Base-by-base conservation (phyloP, 2,329 filamentous ascomycete species). In the Aureobasidium sp. region DNA sequence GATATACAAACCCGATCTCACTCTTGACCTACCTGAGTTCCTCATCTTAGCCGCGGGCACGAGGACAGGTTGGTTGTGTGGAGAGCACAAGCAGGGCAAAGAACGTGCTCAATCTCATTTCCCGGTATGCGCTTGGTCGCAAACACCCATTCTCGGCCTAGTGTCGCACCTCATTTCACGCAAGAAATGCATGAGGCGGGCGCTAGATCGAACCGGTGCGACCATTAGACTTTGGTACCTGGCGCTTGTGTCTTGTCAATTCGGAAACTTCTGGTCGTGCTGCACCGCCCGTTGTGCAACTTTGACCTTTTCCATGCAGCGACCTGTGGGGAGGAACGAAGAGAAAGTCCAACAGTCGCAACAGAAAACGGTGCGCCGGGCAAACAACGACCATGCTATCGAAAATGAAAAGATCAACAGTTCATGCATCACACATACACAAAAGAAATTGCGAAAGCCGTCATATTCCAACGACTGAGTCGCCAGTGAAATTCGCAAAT, bases 51-150 rank as follows among this genome's bases (percentile, higher is more conserved):
- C 56, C 56, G 56, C 56, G 56, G 44, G 56, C 56, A 59, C 56
- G 56, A 59, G 56, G 56, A 13, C 56, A 58, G 36, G 41, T 58
- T 58, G 55, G 53, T 42, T 13, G 53, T 57, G 41, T 58, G 55
- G 55, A 58, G 55, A 41, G 55, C 37, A 37, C 2, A 32, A 36
- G 44, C 44, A 47, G 23, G 44, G 44, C 20, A 57, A 36, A 36
- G 55, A 58, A 46, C 55, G 42, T 47, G 55, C 56, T 48, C 34
- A 60, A 58, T 51, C 57, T 61, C 57, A 61, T 61, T 61, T 61
- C 57, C 57, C 46, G 57, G 57, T 60, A 39, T 60, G 44, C 44
- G 42, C 55, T 58, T 52, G 57, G 23, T 61, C 57, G 57, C 57
- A 61, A 52, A 61, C 57, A 61, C 36, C 57, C 46, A 26, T 36